Evolutionary conservation across 2,329 filamentous ascomycete species (phyloP), one percentile per base, ranked within the genome.

Genomic region (Alternaria consortialis): DNA sequence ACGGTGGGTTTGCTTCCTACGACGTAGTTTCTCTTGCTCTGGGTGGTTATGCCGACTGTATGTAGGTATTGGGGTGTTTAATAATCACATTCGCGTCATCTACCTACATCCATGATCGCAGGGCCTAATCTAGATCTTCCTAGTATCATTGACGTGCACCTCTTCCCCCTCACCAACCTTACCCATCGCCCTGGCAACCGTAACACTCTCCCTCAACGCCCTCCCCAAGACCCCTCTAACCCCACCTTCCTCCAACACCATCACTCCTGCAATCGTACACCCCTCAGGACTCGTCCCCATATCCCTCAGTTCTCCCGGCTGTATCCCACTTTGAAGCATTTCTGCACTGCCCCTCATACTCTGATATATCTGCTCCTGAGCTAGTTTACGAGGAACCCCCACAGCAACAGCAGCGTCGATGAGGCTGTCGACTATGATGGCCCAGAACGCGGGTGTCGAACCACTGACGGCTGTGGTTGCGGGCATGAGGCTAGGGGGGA

Each of bases 121-220:
- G 12, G 15, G 11, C n/a, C 7, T 1, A 20, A 9, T 13, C 31
- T 23, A 48, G 1, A 15, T 29, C 34, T 39, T 56, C 36, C 81
- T 61, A 13, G 80, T 83, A 61, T 83, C 80, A 53, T 83, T 83
- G 0, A 82, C 74, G 65, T 83, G 81, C 11, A 70, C 59, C 2
- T 66, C 69, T 1, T 68, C 76, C 25, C 53, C 51, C n/a, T 31
- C 42, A 2, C 53, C 53, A 1, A n/a, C 64, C 1, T 39, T 67
- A 15, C 74, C 80, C 80, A 83, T 82, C 23, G 78, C 60, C 5
- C 81, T 70, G 13, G 83, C 81, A 60, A 83, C 73, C 6, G 82
- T 84, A 0, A 84, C 81, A 11, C 83, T 80, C 62, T 84, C 83
- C n/a, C 83, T 72, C 13, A 85, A 69, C 1, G 81, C 81, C 60